Percentiles rank a stretch among this genome's conserved stretches.
Evolutionary conservation across 257 asterid species (phyloP).

Genomic region (Eucommia ulmoides): DNA sequence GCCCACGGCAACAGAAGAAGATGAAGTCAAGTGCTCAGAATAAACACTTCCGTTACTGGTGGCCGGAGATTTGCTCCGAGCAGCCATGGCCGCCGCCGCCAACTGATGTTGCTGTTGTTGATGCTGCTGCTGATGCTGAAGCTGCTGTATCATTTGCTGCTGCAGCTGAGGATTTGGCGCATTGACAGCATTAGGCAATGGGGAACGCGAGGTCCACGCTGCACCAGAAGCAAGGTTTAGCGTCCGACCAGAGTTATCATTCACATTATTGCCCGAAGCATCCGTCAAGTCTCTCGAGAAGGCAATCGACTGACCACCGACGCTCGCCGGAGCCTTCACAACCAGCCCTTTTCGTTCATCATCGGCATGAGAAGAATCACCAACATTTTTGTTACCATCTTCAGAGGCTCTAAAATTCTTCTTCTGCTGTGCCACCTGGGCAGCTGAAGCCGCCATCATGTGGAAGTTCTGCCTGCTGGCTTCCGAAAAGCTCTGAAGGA

Average conservation of each 20-base stretch:
- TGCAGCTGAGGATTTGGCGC: constrained; percentile 43
- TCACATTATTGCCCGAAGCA: constrained; percentile 31
- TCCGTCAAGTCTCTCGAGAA: constrained; percentile 53
- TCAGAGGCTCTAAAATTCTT: constrained; percentile 49
- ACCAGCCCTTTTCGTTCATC: constrained; percentile 48
- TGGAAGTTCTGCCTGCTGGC: constrained; percentile 56
- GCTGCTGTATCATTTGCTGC: constrained; percentile 36
- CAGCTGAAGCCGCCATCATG: constrained; percentile 49
- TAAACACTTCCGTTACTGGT: constrained; percentile 38
- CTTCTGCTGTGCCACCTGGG: constrained; percentile 40
- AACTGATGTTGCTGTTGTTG: constrained; percentile 22
- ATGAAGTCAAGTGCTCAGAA: constrained; percentile 51
- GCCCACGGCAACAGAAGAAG: constrained; percentile 37
- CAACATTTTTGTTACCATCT: constrained; percentile 43
- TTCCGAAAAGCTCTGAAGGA: constrained; percentile 56
- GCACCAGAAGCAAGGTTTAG: constrained; percentile 26
- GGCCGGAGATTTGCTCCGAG: constrained; percentile 34
- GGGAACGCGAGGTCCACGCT: constrained; percentile 34
- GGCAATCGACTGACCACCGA: constrained; percentile 64
- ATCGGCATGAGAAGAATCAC: constrained; percentile 36
- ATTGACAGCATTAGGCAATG: constrained; percentile 17
- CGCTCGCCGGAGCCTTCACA: constrained; percentile 28
- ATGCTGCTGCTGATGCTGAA: constrained; percentile 32
- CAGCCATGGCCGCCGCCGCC: constrained; percentile 19
- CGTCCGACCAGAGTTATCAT: constrained; percentile 47